Evolutionary conservation across 2,329 filamentous ascomycete species (phyloP).

Genomic region (Aureobasidium sp.): DNA sequence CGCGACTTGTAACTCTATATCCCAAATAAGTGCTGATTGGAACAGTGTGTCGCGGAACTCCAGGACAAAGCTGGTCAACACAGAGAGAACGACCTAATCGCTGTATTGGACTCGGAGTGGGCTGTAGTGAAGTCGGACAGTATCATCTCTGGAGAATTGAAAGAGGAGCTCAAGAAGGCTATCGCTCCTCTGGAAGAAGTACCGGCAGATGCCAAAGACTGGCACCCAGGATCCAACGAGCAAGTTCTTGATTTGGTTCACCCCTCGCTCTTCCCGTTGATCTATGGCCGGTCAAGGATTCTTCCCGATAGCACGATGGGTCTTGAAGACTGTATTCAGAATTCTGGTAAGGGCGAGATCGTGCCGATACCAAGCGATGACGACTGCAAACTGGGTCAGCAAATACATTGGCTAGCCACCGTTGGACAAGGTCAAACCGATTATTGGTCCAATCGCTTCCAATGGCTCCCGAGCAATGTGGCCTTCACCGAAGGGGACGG

Average conservation of each 20-base stretch:
- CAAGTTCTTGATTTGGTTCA: slow-evolving; percentile 58
- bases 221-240: slow-evolving; percentile 52
- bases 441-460: slow-evolving; percentile 23
- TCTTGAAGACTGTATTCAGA: slow-evolving; percentile 27
- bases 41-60: slow-evolving; percentile 39
- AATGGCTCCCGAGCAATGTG: slow-evolving; percentile 27
- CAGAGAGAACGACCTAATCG: slow-evolving; percentile 35
- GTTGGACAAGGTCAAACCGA: neutral
- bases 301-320: slow-evolving; percentile 29
- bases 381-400: neutral
- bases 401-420: neutral
- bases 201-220: slow-evolving; percentile 48
- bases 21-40: neutral
- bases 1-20: no score
- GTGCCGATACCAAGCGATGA: slow-evolving; percentile 12
- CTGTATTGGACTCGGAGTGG: slow-evolving; percentile 39
- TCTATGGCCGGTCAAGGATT: slow-evolving; percentile 45
- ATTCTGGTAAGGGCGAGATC: slow-evolving; percentile 25
- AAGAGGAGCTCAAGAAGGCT: slow-evolving; percentile 37
- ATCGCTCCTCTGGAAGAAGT: slow-evolving; percentile 46
- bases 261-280: slow-evolving; percentile 56
- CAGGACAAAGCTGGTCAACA: slow-evolving; percentile 45
- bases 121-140: slow-evolving; percentile 50
- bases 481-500: slow-evolving; percentile 14
- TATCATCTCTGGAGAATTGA: slow-evolving; percentile 34